These are phyloP conservation scores for Vitis riparia DNA, from an alignment of 164 flowering plant genomes.

Conservation along the genomic window DNA sequence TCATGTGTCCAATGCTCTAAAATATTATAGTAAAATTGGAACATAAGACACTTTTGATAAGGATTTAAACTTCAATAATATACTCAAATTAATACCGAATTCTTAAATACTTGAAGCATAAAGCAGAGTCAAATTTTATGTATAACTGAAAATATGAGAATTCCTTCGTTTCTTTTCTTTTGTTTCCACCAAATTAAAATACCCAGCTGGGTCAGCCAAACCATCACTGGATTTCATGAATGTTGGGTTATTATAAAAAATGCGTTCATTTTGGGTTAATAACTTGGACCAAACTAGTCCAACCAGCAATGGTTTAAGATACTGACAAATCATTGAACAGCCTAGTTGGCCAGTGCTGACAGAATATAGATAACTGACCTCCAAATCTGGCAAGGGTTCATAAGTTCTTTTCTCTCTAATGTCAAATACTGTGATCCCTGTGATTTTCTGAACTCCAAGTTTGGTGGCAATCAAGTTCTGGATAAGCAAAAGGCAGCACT, in stretches of 20 bases:
- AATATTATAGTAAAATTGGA: too few species aligned
- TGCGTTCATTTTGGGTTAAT: not conserved
- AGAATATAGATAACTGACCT: slow-evolving; percentile 47
- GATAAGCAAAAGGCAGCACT: slow-evolving; percentile 21
- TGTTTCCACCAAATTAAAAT: too few species aligned
- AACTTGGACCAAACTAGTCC: not conserved
- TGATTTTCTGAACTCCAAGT: slow-evolving; percentile 83
- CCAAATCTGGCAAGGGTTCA: slow-evolving; percentile 69
- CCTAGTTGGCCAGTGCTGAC: not conserved
- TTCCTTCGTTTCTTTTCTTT: too few species aligned
- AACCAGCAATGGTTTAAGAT: not conserved
- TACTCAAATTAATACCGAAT: too few species aligned
- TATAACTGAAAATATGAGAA: not conserved
- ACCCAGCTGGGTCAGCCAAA: not conserved
- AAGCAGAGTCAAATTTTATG: not conserved
- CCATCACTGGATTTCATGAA: not conserved
- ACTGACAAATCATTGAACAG: not conserved
- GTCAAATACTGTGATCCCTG: slow-evolving; percentile 76
- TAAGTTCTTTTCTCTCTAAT: slow-evolving; percentile 57
- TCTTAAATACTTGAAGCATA: not conserved
- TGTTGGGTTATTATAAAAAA: not conserved
- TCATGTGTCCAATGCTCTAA: too few species aligned
- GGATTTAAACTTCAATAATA: too few species aligned
- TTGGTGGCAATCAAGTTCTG: slow-evolving; percentile 88
- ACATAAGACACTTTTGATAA: too few species aligned